Conservation (phyloP, 176 grass and related monocot species). For the bread wheat (Triticum aestivum) region IWGSC_CS_RefSeq_v2.1 NC_057800.1:508847765-508848264, state of each 20-base stretch:
- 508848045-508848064: background rate
- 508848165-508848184: conserved; percentile 3
- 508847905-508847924: background rate
- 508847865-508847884: background rate
- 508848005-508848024: background rate
- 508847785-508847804: background rate
- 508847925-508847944: background rate
- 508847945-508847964: background rate
- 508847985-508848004: conserved; percentile 22
- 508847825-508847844: background rate
- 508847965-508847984: background rate
- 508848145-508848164: background rate
- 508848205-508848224: conserved; percentile 10
- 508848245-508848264: too few species aligned
- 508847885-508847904: background rate
- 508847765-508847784: background rate
- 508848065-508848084: conserved; percentile 20
- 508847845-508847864: background rate
- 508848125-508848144: background rate
- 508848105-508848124: conserved; percentile 13
- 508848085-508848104: conserved; percentile 15
- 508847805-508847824: conserved; percentile 27
- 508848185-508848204: background rate
- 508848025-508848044: background rate
- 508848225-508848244: background rate